Base-by-base conservation (phyloP, 148 eudicot genomes). In the Camellia sinensis region DNA sequence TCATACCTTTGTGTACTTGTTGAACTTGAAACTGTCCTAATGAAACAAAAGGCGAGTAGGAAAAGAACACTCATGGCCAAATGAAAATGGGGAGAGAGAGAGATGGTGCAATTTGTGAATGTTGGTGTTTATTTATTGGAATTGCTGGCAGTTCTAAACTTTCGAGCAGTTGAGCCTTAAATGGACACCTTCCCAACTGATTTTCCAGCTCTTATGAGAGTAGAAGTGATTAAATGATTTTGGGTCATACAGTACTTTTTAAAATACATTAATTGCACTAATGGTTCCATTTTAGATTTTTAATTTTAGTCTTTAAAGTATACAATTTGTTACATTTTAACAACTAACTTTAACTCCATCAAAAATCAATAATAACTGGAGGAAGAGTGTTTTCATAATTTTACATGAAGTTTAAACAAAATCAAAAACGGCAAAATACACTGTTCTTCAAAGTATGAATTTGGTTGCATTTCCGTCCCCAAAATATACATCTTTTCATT, bases 1-100 rank as follows among this genome's bases (percentile, higher is more conserved):
- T 87, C 81, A 74, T 78, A 84, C 57, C 48, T 66, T 18, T 43
- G 73, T 59, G 70, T 73, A 69, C 75, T 74, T 3, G 45, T 60
- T 57, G 77, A 64, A n/a, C 19, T 60, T 57, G 77, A 64, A n/a
- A 40, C 41, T 44, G 67, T 57, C 14, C 37, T 22, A 17, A 61
- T 10, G 29, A 50, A n/a, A 79, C 73, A 67, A 37, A 73, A 5
- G n/a, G 65, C 74, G 29, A 79, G 44, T 37, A 73, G 37, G 66
- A 80, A 7, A 43, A 80, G 57, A 50, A 67, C 7, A 4, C 17
- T 68, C 78, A 74, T 85, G 61, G 12, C 78, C 50, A 65, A 60
- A 70, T 40, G 71, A 50, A 52, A 52, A 60, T 53, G 13, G 50
- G 11, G 13, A 69, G 15, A 22, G 65, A 61, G 59, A 48, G 59